Evolutionary conservation across 768 basidiomycete genomes (phyloP).

Genomic region (Kwoniella botswanensis): DNA sequence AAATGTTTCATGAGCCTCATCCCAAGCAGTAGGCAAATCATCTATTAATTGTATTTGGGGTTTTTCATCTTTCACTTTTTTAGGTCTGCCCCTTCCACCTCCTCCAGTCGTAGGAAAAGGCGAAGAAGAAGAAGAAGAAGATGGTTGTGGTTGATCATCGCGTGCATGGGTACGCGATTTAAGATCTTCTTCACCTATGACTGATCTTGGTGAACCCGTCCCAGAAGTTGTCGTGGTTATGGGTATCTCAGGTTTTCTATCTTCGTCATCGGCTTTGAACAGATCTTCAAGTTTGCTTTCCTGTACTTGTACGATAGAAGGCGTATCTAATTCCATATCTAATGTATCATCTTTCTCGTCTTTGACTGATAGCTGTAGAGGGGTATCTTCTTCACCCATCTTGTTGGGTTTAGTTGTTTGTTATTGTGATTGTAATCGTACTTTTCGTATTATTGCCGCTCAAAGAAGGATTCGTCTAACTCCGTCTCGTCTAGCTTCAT

Average conservation of each 20-base stretch:
- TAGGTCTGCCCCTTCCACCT: conserved; percentile 6
- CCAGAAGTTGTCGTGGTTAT: not conserved
- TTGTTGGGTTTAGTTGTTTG: not conserved
- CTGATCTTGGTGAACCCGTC: not conserved
- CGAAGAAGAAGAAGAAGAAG: conserved; percentile 14
- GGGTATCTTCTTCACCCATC: not conserved
- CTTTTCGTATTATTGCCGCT: not conserved
- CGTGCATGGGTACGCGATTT: conserved; percentile 21
- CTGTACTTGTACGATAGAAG: not conserved
- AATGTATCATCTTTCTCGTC: not conserved
- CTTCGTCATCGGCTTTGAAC: not conserved
- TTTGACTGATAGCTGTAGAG: not conserved
- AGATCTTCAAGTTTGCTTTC: conserved; percentile 1
- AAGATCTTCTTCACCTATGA: conserved; percentile 22
- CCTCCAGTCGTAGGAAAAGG: not conserved
- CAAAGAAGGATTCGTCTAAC: not conserved
- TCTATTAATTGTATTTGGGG: conserved; percentile 65
- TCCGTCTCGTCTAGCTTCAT: not conserved
- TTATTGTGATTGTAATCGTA: not conserved
- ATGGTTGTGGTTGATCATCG: not conserved
- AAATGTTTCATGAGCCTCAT: conserved; percentile 74
- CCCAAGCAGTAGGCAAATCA: conserved; percentile 76
- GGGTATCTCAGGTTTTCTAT: not conserved
- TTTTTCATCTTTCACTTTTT: conserved; percentile 11
- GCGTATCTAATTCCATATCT: conserved; percentile 3